phyloP scores from a whole-genome alignment of 352 stramenopile genomes.

The Phytopythium litorale region DNA sequence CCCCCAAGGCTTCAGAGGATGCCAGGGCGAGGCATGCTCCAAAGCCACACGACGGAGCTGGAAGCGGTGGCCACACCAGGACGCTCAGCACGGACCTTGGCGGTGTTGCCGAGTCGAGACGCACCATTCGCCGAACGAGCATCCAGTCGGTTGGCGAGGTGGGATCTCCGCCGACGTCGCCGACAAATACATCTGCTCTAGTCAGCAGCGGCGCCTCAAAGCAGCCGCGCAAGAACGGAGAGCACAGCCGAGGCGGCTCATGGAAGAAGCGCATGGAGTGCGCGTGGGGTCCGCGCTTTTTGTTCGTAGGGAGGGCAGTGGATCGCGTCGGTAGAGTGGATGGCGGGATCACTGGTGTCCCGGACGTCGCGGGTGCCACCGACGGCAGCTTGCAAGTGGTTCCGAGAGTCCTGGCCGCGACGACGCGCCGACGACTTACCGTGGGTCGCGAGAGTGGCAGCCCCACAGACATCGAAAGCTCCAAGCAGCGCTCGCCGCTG shows the following conservation, averaged over 20 bases:
- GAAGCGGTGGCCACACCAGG: not conserved
- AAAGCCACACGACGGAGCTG: not conserved
- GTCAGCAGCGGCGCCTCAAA: not conserved
- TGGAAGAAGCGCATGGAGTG: conserved; percentile 58
- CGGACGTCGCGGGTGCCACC: not conserved
- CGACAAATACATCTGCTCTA: not conserved
- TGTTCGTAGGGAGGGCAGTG: conserved; percentile 28
- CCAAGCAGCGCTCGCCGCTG: conserved; percentile 29
- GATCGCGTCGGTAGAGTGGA: not conserved
- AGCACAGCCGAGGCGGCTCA: conserved; percentile 19
- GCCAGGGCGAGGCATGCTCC: not conserved
- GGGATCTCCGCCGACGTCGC: not conserved
- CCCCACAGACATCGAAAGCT: not conserved
- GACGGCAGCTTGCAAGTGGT: not conserved
- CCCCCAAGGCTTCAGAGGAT: not conserved
- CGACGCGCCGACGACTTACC: not conserved
- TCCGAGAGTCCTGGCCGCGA: not conserved
- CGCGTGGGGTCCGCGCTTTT: conserved; percentile 53
- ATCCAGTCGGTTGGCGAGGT: not conserved
- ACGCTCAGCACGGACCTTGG: not conserved
- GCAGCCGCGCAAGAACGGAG: not conserved
- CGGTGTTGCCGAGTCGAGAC: not conserved
- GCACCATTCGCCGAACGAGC: conserved; percentile 1
- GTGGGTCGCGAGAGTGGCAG: not conserved
- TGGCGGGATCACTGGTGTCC: not conserved